Evolutionary conservation across 345 rosid genomes (phyloP), one percentile per base, ranked within the genome.

Genomic region (Murraya paniculata): DNA sequence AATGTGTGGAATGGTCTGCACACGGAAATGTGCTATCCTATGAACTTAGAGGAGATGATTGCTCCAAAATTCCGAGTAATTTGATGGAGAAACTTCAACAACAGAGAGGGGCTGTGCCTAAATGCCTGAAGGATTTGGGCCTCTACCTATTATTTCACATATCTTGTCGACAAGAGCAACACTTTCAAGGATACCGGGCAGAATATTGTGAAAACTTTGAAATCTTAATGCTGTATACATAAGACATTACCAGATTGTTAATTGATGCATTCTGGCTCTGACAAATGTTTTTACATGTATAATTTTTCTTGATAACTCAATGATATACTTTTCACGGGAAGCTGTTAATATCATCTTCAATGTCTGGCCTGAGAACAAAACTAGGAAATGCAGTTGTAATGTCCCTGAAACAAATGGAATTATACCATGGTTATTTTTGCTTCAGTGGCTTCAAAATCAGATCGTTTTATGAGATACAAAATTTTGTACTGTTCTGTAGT

Each of bases 1-100:
- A 91, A 95, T 72, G 91, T 92, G 72, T 93, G 99, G 99, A 90
- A 86, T 38, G 88, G 96, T 76, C 81, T 83, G 82, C 94, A 92
- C 80, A 79, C 94, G 0, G 87, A 84, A 83, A 95, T 93, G 96
- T 93, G 97, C 84, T 89, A 87, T 78, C 99, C 95, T 1, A 88
- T 81, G 84, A 92, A 87, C 80, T 74, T 89, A 79, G 87, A 89
- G 75, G 87, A 88, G 45, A 87, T 95, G 84, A 74, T 91, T 59
- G 61, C 76, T 72, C 36, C 78, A 19, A 66, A 72, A 24, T 45
- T 31, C 41, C 5, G 65, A 75, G 65, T 65, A 39, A 71, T 55
- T 39, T 21, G 28, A 50, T n/a, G 41, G 39, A 71, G 57, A 69
- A 64, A 39, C 71, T 64, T 59, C 58, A 28, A 41, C 18, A 25